These are phyloP conservation scores for Hymenoscyphus fructigenus DNA, from an alignment of 2,329 filamentous ascomycete species.

Conservation along the genomic window DNA sequence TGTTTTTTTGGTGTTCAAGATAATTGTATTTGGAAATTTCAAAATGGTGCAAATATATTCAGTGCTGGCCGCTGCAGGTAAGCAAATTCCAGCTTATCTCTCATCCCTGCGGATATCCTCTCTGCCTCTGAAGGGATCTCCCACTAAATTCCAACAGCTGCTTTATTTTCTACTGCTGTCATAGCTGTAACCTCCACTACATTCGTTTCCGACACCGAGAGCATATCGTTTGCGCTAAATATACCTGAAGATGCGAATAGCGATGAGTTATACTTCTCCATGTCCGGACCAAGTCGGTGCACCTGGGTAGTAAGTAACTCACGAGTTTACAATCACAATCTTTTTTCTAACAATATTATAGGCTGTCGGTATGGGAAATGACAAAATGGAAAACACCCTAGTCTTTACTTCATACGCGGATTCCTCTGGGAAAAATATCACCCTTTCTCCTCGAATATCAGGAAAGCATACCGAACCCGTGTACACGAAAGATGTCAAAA, in stretches of 20 bases:
- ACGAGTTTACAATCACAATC: background rate
- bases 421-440: constrained; percentile 48
- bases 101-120: too few relatives aligned
- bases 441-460: constrained; percentile 54
- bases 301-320: constrained; percentile 46
- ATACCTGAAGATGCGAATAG: constrained; percentile 46
- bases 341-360: constrained; percentile 6
- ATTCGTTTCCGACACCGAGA: constrained; percentile 45
- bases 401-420: constrained; percentile 56
- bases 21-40: background rate
- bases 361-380: constrained; percentile 54
- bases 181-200: constrained; percentile 39
- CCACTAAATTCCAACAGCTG: constrained; percentile 7
- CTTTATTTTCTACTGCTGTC: constrained; percentile 12
- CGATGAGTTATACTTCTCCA: constrained; percentile 53
- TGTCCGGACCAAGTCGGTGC: constrained; percentile 46
- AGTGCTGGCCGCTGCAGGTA: constrained; percentile 20
- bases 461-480: constrained; percentile 53
- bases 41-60: constrained; percentile 20
- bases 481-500: constrained; percentile 43
- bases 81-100: background rate
- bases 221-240: constrained; percentile 51
- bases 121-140: too few relatives aligned
- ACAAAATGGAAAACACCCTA: constrained; percentile 52
- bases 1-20: background rate